A percentile compares a stretch with the other conserved stretches of the same genome.
These are phyloP conservation scores for Boletellus sp. DNA, from an alignment of 768 basidiomycete species.

Conservation along the genomic window DNA sequence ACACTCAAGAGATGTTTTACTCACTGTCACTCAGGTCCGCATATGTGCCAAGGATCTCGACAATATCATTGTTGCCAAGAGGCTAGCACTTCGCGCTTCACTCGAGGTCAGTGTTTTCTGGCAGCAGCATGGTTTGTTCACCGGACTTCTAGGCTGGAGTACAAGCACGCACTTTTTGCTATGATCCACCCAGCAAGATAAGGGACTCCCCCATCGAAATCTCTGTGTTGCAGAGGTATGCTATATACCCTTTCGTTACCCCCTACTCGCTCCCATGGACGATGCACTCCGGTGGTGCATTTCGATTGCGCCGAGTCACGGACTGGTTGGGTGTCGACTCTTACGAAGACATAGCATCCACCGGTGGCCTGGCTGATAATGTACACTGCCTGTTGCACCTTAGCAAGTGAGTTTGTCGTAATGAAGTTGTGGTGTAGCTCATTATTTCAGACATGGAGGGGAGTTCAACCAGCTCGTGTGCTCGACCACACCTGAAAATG, in stretches of 20 bases:
- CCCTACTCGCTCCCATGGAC: constrained; percentile 49
- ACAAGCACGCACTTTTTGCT: constrained; percentile 21
- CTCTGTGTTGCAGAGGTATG: constrained; percentile 42
- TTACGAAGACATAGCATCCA: constrained; percentile 34
- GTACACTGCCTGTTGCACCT: constrained; percentile 32
- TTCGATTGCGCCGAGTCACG: constrained; percentile 59
- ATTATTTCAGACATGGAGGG: constrained; percentile 16
- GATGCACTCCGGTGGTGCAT: constrained; percentile 40
- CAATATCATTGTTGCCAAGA: constrained; percentile 43
- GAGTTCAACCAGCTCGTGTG: constrained; percentile 15
- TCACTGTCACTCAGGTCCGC: constrained; percentile 41
- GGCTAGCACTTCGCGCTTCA: constrained; percentile 49
- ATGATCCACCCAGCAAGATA: constrained; percentile 30
- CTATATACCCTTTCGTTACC: constrained; percentile 65
- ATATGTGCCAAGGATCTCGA: constrained; percentile 47
- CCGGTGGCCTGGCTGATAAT: constrained; percentile 38
- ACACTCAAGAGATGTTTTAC: neutral
- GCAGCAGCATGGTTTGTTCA: constrained; percentile 8
- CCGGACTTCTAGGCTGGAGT: constrained; percentile 13
- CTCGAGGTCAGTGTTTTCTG: constrained; percentile 42
- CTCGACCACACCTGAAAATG: neutral
- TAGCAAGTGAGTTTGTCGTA: constrained; percentile 33
- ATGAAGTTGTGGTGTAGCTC: neutral
- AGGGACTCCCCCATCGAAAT: constrained; percentile 24
- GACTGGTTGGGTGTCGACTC: constrained; percentile 49